Conservation (phyloP, 768 basidiomycete species). For the Leccinum longicurvipes region DNA sequence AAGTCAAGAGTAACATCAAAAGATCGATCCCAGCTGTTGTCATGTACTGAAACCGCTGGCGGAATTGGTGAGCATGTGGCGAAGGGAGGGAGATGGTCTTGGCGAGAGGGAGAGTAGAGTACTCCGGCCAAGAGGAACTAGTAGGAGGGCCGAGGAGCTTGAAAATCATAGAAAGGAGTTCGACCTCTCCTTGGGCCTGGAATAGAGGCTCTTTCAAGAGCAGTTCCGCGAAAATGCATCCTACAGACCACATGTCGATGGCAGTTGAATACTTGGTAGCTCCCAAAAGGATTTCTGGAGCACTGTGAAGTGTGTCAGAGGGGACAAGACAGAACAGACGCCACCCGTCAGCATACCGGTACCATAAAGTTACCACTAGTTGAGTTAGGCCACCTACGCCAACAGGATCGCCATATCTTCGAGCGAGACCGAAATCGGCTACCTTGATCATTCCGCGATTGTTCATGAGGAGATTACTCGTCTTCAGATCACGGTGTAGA, state of each 20-base stretch:
- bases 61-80: constrained; percentile 71
- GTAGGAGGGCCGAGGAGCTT: constrained; percentile 94
- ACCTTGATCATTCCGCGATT: constrained; percentile 98
- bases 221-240: constrained; percentile 97
- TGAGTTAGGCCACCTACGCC: constrained; percentile 98
- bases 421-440: constrained; percentile 95
- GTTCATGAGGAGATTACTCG: constrained; percentile 97
- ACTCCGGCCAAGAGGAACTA: constrained; percentile 82
- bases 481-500: constrained; percentile 94
- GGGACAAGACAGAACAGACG: constrained; percentile 10
- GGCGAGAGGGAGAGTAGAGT: constrained; percentile 70
- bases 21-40: constrained; percentile 83
- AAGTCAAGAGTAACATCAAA: constrained; percentile 75
- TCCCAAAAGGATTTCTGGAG: constrained; percentile 93
- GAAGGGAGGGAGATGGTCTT: constrained; percentile 76
- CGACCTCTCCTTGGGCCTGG: constrained; percentile 93
- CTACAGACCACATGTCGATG: constrained; percentile 98
- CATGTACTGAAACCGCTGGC: constrained; percentile 83
- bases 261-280: constrained; percentile 93
- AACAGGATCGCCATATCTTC: constrained; percentile 94
- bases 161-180: constrained; percentile 92
- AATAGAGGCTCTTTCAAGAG: constrained; percentile 95
- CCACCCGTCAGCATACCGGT: constrained; percentile 60
- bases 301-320: constrained; percentile 43
- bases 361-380: constrained; percentile 98